Conservation (phyloP, 805 yeast species). For the Yarrowia sp. region DNA sequence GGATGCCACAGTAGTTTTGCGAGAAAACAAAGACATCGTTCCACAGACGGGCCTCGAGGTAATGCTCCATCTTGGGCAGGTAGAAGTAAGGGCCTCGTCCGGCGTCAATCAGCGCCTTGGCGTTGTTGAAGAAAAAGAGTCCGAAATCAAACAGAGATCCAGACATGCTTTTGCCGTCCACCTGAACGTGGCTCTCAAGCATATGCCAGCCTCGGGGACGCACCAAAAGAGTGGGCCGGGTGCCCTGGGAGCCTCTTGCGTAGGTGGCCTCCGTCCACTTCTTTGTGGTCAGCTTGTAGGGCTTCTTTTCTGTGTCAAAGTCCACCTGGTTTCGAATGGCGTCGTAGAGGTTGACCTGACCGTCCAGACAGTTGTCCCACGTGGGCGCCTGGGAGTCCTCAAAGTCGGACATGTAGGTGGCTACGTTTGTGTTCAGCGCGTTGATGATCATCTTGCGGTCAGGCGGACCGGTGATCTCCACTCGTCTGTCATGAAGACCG, state of each 20-base stretch:
- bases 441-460: conserved; percentile 77
- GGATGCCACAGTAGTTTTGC: conserved; percentile 64
- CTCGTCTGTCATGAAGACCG: conserved; percentile 71
- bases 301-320: conserved; percentile 51
- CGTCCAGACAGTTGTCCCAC: conserved; percentile 68
- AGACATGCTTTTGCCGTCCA: conserved; percentile 69
- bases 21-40: conserved; percentile 68
- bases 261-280: conserved; percentile 44
- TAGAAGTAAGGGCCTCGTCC: conserved; percentile 77
- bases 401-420: conserved; percentile 76
- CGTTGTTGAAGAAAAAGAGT: conserved; percentile 70
- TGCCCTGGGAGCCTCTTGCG: conserved; percentile 47
- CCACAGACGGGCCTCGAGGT: conserved; percentile 75
- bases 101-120: conserved; percentile 58
- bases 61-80: conserved; percentile 76
- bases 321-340: conserved; percentile 63
- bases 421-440: conserved; percentile 69
- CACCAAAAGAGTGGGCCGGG: conserved; percentile 59
- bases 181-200: conserved; percentile 65
- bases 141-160: conserved; percentile 74
- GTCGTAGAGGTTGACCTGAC: conserved; percentile 72
- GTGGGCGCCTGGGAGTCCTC: conserved; percentile 76
- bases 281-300: conserved; percentile 59
- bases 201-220: conserved; percentile 75
- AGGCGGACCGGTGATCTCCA: conserved; percentile 76